Base-by-base conservation (phyloP, 2,329 filamentous ascomycete genomes). In the Huntiella savannae region DNA sequence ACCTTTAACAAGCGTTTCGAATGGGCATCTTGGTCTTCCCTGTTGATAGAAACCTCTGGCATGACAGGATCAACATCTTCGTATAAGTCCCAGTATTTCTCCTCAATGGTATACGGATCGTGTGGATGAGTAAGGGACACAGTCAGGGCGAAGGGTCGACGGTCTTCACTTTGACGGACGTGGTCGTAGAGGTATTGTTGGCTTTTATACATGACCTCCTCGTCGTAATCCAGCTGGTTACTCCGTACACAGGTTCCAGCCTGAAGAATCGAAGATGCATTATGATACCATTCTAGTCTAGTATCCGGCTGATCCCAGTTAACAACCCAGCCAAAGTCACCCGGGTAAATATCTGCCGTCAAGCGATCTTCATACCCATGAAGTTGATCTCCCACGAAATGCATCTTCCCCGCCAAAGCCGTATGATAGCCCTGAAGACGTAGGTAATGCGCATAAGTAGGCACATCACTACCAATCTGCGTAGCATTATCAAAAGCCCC, bases 291-390 rank as follows among this genome's bases (percentile, higher is more conserved):
- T 63, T 95, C 87, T 37, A 88, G 75, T 40, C 87, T 75, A 36
- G 76, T 77, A 33, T 86, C 79, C 8, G 87, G 86, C 60, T 87
- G 77, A 59, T 95, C 87, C 87, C 87, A 95, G 64, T 94, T 87
- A 52, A 94, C 87, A 10, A 80, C 79, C 87, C 87, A 95, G 52
- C 87, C 87, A 58, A 91, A 86, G 58, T 95, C 87, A 49, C 81
- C 87, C 1, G 87, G 87, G 61, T 95, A 95, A 58, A 95, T 94
- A 60, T 95, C 87, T 54, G 80, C 83, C n/a, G 87, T 95, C 56
- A 95, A 70, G 48, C 87, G 77, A 56, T 84, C 81, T 66, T 95
- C 87, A 57, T 93, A 95, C 28, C 87, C 87, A 59, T 95, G 87
- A 50, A 95, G 70, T 64, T 95, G 87, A 59, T 95, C 87, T 33